phyloP scores from a whole-genome alignment of 352 stramenopile species.

The Elongisporangium anandrum region DNA sequence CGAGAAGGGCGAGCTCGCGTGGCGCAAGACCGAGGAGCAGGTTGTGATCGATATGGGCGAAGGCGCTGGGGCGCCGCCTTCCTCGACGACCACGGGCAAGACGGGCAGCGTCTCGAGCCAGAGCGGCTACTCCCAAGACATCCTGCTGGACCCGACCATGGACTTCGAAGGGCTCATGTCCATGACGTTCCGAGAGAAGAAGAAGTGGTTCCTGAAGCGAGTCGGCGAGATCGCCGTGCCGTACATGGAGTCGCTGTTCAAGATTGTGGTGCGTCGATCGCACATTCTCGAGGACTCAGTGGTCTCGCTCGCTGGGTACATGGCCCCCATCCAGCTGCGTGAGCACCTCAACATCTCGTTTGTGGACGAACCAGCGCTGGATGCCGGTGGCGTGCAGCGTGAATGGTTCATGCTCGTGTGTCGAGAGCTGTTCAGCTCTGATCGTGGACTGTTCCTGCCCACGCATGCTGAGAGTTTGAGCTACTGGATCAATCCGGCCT shows the following conservation, averaged over 20 bases:
- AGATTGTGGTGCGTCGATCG: conserved; percentile 46
- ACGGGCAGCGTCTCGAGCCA: conserved; percentile 7
- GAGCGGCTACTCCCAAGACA: conserved; percentile 7
- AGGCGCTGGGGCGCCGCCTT: too few relatives aligned
- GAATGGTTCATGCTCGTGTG: conserved; percentile 80
- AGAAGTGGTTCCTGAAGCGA: conserved; percentile 75
- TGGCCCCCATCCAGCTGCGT: conserved; percentile 22
- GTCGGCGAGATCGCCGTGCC: conserved; percentile 46
- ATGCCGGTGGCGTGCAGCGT: conserved; percentile 71
- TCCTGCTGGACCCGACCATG: conserved; percentile 18
- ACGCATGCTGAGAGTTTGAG: conserved; percentile 74
- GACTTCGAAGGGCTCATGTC: conserved; percentile 70
- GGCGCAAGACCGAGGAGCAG: conserved; percentile 40
- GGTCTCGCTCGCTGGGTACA: conserved; percentile 30
- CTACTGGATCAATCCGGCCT: conserved; percentile 81
- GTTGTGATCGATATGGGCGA: conserved; percentile 40
- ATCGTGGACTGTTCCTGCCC: conserved; percentile 61
- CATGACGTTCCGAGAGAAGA: conserved; percentile 68
- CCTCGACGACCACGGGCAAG: conserved; percentile 5
- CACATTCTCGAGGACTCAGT: conserved; percentile 71
- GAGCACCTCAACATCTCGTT: conserved; percentile 80
- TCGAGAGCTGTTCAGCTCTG: conserved; percentile 70
- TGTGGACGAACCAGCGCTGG: conserved; percentile 59
- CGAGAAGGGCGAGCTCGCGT: conserved; percentile 34
- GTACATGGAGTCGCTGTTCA: conserved; percentile 59